phyloP scores from a whole-genome alignment of 2,329 filamentous ascomycete species.

The Phaeophleospora eucalypticola region DNA sequence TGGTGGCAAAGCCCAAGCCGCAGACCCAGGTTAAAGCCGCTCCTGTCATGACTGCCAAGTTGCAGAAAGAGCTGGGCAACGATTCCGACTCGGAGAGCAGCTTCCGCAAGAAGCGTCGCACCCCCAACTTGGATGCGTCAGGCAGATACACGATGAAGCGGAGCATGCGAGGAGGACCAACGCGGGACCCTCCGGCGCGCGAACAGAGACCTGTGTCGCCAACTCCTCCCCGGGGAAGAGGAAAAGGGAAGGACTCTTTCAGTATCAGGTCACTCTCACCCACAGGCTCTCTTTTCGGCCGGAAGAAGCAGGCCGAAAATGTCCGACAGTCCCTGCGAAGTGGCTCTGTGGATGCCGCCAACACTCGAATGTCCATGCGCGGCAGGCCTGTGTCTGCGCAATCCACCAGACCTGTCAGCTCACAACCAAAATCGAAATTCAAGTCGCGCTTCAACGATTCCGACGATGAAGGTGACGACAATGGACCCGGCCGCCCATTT shows the following conservation, averaged over 20 bases:
- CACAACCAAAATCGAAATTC: slow-evolving; percentile 23
- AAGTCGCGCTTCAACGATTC: slow-evolving; percentile 65
- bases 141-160: slow-evolving; percentile 60
- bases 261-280: slow-evolving; percentile 70
- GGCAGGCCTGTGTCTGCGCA: slow-evolving; percentile 9
- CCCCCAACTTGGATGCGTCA: slow-evolving; percentile 36
- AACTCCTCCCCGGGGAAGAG: slow-evolving; percentile 23
- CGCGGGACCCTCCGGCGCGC: slow-evolving; percentile 32
- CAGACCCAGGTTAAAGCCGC: slow-evolving; percentile 5
- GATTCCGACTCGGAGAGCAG: slow-evolving; percentile 60
- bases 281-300: slow-evolving; percentile 50
- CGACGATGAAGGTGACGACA: slow-evolving; percentile 54
- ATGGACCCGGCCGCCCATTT: slow-evolving; percentile 12
- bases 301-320: slow-evolving; percentile 24
- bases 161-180: slow-evolving; percentile 62
- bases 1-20: slow-evolving; percentile 4
- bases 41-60: slow-evolving; percentile 18
- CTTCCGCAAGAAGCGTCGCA: slow-evolving; percentile 62
- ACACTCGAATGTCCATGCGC: slow-evolving; percentile 21
- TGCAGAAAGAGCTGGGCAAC: slow-evolving; percentile 33
- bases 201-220: slow-evolving; percentile 40
- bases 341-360: slow-evolving; percentile 21
- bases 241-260: slow-evolving; percentile 37
- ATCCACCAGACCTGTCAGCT: slow-evolving; percentile 8
- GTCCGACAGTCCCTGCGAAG: slow-evolving; percentile 27